These are phyloP conservation scores for Rhododendron kiyosumense DNA, from an alignment of 148 eudicot species.

Conservation along the genomic window DNA sequence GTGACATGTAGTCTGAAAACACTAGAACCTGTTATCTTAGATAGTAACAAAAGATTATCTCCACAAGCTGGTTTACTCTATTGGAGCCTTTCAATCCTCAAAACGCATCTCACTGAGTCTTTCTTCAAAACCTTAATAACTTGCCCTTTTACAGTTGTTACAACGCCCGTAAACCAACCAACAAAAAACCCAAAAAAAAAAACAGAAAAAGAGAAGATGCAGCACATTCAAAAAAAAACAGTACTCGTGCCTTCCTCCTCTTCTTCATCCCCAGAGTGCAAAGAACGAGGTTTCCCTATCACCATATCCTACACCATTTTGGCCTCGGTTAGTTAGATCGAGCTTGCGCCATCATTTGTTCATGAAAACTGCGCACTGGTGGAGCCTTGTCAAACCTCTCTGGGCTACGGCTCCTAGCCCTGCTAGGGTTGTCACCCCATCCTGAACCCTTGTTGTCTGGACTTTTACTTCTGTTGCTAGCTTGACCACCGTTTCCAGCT, in stretches of 20 bases:
- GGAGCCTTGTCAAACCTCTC: slow-evolving; percentile 45
- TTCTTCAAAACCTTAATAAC: neutral
- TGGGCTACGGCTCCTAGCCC: slow-evolving; percentile 32
- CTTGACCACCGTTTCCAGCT: slow-evolving; percentile 14
- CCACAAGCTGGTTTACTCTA: neutral
- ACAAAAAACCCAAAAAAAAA: neutral
- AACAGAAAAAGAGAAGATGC: neutral
- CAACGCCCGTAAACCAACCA: neutral
- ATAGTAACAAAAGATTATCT: neutral
- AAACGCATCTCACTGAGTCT: neutral
- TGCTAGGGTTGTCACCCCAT: slow-evolving; percentile 8
- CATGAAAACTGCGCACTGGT: slow-evolving; percentile 50
- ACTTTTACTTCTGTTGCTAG: slow-evolving; percentile 25
- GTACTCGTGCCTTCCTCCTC: slow-evolving; percentile 20
- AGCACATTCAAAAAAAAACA: neutral
- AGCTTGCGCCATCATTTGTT: slow-evolving; percentile 33
- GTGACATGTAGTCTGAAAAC: neutral
- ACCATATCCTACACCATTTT: neutral
- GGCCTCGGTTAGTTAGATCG: slow-evolving; percentile 7
- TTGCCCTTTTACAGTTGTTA: neutral
- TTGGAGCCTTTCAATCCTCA: neutral
- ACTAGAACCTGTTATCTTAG: neutral
- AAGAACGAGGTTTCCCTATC: neutral
- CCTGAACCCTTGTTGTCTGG: slow-evolving; percentile 27
- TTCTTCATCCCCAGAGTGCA: slow-evolving; percentile 11